Evolutionary conservation across 1,284 basidiomycete genomes (phyloP).

Genomic region (Moesziomyces sp.): DNA sequence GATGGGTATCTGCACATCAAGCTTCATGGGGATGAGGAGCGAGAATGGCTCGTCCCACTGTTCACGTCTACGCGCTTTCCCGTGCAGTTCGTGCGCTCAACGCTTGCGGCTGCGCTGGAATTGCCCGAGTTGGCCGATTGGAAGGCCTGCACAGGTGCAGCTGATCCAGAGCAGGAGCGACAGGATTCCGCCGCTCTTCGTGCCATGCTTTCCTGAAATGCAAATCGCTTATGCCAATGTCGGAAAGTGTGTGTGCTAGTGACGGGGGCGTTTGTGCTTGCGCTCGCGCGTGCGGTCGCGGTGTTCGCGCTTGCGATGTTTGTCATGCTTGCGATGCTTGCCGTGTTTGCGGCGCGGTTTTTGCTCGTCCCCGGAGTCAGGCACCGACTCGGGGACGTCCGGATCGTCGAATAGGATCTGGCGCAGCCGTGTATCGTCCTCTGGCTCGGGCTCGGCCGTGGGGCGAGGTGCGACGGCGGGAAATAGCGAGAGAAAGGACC

Average conservation of each 20-base stretch:
- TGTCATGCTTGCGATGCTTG: not conserved
- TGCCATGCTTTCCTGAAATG: not conserved
- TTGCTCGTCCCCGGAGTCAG: not conserved
- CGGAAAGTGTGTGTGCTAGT: not conserved
- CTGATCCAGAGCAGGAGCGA: conserved; percentile 2
- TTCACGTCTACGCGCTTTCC: conserved; percentile 15
- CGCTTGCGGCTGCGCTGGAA: conserved; percentile 45
- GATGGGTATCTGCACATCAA: conserved; percentile 28
- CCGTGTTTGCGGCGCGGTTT: not conserved
- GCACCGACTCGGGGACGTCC: not conserved
- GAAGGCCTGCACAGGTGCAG: conserved; percentile 38
- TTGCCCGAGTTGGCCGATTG: conserved; percentile 59
- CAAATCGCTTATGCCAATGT: no score
- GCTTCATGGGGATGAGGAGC: not conserved
- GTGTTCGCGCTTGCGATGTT: no score
- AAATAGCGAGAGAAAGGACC: conserved; percentile 13
- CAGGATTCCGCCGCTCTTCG: not conserved
- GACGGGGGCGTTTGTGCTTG: not conserved
- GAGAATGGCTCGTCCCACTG: conserved; percentile 32
- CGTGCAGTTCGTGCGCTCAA: conserved; percentile 37
- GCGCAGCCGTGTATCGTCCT: conserved; percentile 1
- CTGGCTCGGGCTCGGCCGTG: not conserved
- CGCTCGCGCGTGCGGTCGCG: no score
- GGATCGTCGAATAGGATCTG: not conserved
- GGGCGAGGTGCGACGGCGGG: no score